These are phyloP conservation scores for Aspergillus tamarii DNA, from an alignment of 2,329 filamentous ascomycete species.

Conservation along the genomic window DNA sequence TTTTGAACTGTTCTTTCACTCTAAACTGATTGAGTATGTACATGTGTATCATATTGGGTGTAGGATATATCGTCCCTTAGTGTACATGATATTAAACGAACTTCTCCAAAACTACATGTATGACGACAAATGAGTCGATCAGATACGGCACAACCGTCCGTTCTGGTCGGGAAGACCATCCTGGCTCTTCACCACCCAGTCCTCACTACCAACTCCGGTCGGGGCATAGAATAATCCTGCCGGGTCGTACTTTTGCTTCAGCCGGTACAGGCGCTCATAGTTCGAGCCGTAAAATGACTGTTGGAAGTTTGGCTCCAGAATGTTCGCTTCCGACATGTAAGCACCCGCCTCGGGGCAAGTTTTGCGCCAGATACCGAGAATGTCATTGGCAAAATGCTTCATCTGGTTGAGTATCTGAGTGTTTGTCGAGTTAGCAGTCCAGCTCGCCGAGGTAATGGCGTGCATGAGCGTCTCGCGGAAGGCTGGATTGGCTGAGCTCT, in stretches of 20 bases:
- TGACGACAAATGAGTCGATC: neutral
- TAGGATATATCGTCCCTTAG: neutral
- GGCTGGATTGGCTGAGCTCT: slow-evolving; percentile 30
- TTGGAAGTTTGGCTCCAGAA: slow-evolving; percentile 39
- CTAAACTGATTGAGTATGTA: neutral
- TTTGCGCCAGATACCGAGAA: slow-evolving; percentile 28
- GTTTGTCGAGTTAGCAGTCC: slow-evolving; percentile 32
- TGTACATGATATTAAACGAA: neutral
- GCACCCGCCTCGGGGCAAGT: slow-evolving; percentile 29
- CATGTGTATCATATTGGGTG: neutral
- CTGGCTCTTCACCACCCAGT: slow-evolving; percentile 47
- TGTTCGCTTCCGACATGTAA: slow-evolving; percentile 55
- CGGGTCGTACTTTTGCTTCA: slow-evolving; percentile 60
- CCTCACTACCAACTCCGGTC: slow-evolving; percentile 58
- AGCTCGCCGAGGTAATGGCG: slow-evolving; percentile 29
- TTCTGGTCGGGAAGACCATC: slow-evolving; percentile 33
- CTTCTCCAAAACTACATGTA: neutral
- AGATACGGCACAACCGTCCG: slow-evolving; percentile 47
- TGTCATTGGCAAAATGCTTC: slow-evolving; percentile 24
- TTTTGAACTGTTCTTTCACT: neutral
- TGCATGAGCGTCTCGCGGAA: slow-evolving; percentile 30
- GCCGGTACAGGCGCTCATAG: slow-evolving; percentile 30
- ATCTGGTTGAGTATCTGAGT: slow-evolving; percentile 38
- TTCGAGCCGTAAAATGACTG: slow-evolving; percentile 34
- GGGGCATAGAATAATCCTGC: slow-evolving; percentile 52